Conservation (phyloP, 2,329 filamentous ascomycete species). For the Ophiosphaerella korrae region DNA sequence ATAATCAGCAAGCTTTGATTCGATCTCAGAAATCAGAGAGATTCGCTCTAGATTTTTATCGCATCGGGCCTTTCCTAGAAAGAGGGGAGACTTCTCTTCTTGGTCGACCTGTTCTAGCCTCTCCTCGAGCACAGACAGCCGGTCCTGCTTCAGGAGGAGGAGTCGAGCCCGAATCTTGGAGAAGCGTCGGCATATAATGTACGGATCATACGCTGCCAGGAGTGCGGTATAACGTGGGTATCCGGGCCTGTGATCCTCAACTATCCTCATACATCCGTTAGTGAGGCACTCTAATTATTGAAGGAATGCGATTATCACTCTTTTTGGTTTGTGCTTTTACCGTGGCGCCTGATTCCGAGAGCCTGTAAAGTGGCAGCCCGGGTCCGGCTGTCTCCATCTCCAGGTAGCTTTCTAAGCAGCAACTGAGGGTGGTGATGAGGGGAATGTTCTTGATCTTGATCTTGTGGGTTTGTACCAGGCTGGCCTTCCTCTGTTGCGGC, state of each 20-base stretch:
- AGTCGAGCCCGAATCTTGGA: neutral
- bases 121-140: neutral
- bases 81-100: neutral
- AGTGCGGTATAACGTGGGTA: neutral
- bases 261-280: neutral
- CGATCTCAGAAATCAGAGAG: neutral
- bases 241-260: neutral
- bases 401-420: too few relatives aligned
- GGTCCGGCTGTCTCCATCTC: too few relatives aligned
- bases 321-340: too few relatives aligned
- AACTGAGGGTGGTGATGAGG: too few relatives aligned
- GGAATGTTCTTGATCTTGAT: too few relatives aligned
- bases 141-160: neutral
- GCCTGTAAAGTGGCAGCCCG: too few relatives aligned
- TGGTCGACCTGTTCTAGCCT: neutral
- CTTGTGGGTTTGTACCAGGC: too few relatives aligned
- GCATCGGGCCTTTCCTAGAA: neutral
- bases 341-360: too few relatives aligned
- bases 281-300: too few relatives aligned
- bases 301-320: too few relatives aligned
- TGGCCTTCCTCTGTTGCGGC: too few relatives aligned
- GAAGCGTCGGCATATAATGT: neutral
- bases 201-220: neutral
- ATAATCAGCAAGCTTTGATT: neutral
- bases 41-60: neutral